These are phyloP conservation scores for Aulographum hederae DNA, from an alignment of 2,329 filamentous ascomycete genomes.

Conservation along the genomic window DNA sequence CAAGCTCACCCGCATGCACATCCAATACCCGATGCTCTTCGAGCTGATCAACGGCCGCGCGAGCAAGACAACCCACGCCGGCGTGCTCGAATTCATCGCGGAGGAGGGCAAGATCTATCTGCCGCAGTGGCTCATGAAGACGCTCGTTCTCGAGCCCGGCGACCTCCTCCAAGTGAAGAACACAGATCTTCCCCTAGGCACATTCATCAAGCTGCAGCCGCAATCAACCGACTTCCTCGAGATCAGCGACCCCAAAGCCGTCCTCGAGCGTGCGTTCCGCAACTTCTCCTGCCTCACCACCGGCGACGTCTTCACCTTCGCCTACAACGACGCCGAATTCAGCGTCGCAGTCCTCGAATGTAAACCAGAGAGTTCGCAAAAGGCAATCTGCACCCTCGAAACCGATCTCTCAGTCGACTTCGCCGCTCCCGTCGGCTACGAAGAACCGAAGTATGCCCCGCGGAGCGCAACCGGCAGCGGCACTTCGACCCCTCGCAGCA, in stretches of 20 bases:
- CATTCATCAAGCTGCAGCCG: slow-evolving; percentile 89
- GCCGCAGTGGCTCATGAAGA: slow-evolving; percentile 96
- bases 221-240: slow-evolving; percentile 89
- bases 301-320: slow-evolving; percentile 88
- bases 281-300: slow-evolving; percentile 90
- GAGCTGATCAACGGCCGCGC: slow-evolving; percentile 82
- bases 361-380: slow-evolving; percentile 71
- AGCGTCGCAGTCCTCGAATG: slow-evolving; percentile 87
- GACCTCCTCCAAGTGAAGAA: slow-evolving; percentile 92
- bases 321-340: slow-evolving; percentile 89
- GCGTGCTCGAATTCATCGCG: slow-evolving; percentile 92
- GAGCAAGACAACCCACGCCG: slow-evolving; percentile 69
- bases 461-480: slow-evolving; percentile 53
- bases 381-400: slow-evolving; percentile 79
- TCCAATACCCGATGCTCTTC: slow-evolving; percentile 94
- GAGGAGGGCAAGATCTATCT: slow-evolving; percentile 95
- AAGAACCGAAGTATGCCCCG: slow-evolving; percentile 53
- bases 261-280: slow-evolving; percentile 88
- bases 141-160: slow-evolving; percentile 71
- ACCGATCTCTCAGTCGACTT: slow-evolving; percentile 96
- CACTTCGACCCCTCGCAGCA: slow-evolving; percentile 69
- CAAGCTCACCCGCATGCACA: slow-evolving; percentile 88
- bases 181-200: slow-evolving; percentile 76
- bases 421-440: slow-evolving; percentile 81
- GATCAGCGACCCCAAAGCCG: slow-evolving; percentile 91